Evolutionary conservation across 1,284 basidiomycete genomes (phyloP), one percentile per base, ranked within the genome.

Genomic region (Trichosporon sp.): DNA sequence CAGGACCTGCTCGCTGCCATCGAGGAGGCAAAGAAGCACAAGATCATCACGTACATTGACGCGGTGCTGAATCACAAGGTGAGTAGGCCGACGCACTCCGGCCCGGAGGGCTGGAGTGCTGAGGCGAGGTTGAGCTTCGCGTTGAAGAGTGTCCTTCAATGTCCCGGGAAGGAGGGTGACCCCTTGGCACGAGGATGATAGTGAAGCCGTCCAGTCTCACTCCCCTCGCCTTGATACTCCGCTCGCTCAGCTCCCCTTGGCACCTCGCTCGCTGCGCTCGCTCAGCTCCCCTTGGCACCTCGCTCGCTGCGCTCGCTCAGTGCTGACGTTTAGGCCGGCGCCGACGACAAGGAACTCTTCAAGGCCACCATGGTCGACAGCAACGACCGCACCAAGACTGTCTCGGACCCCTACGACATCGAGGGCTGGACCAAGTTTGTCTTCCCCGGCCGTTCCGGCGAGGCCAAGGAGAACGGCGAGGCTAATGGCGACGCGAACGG

Each of bases 301-400:
- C 35, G 8, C 35, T 37, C 35, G 8, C 35, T 10, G 5, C 35
- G 8, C 35, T 46, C 43, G 43, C 11, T n/a, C 6, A 21, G 16
- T 19, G 51, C 51, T 54, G 19, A 54, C 51, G 21, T 19, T 46
- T 14, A 54, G 51, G 84, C 84, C 8, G 96, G 96, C 32, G 96
- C 90, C 4, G 95, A 98, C 83, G 86, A 90, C 76, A 83, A 84
- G 8, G 94, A 98, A 83, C 86, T 82, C 1, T 92, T 95, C 83
- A 78, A 84, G n/a, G 94, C 90, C 4, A 89, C 91, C 6, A 90
- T 90, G 66, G 92, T 94, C 7, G 89, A 92, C 75, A 84, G 89
- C 4, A 78, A 89, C 35, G 75, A 85, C 74, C 73, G 84, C 21
- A 83, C 70, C 67, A 83, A 86, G 77, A 86, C 87, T 26, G 84